Percentiles rank a stretch among this genome's conserved stretches.
phyloP scores from a whole-genome alignment of 2,329 filamentous ascomycete genomes.

The Diplodia seriata region DNA sequence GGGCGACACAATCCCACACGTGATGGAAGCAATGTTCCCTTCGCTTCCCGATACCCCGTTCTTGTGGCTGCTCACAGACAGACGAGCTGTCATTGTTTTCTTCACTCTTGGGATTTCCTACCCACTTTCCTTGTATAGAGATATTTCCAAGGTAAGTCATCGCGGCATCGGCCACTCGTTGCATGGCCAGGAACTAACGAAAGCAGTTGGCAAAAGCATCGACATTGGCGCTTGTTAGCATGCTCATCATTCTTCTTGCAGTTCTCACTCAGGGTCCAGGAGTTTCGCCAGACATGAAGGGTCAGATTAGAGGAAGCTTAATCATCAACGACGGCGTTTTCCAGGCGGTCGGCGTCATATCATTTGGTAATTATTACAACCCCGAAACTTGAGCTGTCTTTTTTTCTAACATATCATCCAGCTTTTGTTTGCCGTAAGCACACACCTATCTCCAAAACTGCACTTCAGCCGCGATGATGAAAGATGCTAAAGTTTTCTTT shows the following conservation, averaged over 20 bases:
- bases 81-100: conserved; percentile 84
- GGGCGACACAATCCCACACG: conserved; percentile 93
- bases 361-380: conserved; percentile 66
- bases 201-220: conserved; percentile 90
- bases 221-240: conserved; percentile 89
- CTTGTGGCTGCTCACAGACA: conserved; percentile 80
- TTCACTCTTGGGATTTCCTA: conserved; percentile 87
- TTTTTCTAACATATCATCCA: conserved; percentile 40
- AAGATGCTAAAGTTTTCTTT: background rate
- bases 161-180: background rate
- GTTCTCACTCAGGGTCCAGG: conserved; percentile 83
- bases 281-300: conserved; percentile 74
- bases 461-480: background rate
- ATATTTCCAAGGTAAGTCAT: conserved; percentile 85
- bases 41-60: conserved; percentile 74
- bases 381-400: background rate
- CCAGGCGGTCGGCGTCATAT: conserved; percentile 96
- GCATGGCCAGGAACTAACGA: background rate
- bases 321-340: conserved; percentile 90
- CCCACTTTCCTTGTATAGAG: conserved; percentile 89
- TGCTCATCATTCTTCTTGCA: conserved; percentile 87
- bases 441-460: background rate
- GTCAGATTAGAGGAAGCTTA: conserved; percentile 71
- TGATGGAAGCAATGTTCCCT: conserved; percentile 83
- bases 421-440: conserved; percentile 70